A percentile compares a stretch with the other conserved stretches of the same genome.
Evolutionary conservation across 2,329 filamentous ascomycete genomes (phyloP).

Genomic region (Escovopsis sp.): DNA sequence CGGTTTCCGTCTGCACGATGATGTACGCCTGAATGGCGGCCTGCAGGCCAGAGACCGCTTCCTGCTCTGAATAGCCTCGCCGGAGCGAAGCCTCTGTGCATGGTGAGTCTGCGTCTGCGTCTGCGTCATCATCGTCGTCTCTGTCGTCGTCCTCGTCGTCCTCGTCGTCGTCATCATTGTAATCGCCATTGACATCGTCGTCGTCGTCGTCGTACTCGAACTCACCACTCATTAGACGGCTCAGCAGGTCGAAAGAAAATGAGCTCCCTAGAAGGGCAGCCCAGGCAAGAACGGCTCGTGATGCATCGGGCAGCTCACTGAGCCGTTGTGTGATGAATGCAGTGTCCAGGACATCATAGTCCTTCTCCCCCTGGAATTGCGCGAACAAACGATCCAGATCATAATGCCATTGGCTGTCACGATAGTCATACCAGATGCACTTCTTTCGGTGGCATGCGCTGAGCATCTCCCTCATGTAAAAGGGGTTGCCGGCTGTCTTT

Average conservation of each 20-base stretch:
- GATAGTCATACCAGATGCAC: conserved; percentile 86
- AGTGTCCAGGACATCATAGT: conserved; percentile 66
- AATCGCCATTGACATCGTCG: background rate
- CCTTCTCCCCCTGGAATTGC: conserved; percentile 65
- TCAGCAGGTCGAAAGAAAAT: conserved; percentile 73
- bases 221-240: conserved; percentile 60
- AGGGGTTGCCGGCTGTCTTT: conserved; percentile 77
- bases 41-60: conserved; percentile 67
- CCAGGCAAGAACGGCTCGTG: conserved; percentile 75
- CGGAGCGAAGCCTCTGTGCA: background rate
- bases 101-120: background rate
- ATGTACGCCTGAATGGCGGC: conserved; percentile 67
- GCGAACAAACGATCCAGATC: conserved; percentile 76
- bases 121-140: background rate
- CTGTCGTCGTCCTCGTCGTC: background rate
- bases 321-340: conserved; percentile 70
- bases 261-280: conserved; percentile 66
- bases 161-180: no score
- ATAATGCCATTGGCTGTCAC: conserved; percentile 66
- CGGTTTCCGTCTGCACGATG: conserved; percentile 65
- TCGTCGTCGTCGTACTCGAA: conserved; percentile 44
- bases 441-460: conserved; percentile 73
- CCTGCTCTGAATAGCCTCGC: conserved; percentile 42
- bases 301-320: conserved; percentile 56
- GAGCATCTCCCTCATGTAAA: conserved; percentile 84